Conservation (phyloP, 176 grass and related monocot genomes). For the Tuctoria greenei region DNA sequence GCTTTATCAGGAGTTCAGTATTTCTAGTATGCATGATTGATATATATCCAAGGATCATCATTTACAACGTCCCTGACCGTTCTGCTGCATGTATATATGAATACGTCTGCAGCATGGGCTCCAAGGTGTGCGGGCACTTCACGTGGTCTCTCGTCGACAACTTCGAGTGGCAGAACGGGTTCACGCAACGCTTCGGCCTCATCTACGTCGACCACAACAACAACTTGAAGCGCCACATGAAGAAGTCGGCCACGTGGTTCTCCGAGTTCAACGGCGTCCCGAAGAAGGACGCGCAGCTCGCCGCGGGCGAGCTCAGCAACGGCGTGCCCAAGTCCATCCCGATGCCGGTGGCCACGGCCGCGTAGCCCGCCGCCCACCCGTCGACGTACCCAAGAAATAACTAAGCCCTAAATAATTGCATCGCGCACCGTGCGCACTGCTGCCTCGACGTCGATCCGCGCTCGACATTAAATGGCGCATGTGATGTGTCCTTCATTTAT, state of each 20-base stretch:
- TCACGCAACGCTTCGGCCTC: slow-evolving; percentile 24
- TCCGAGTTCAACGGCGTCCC: slow-evolving; percentile 4
- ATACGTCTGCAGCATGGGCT: slow-evolving; percentile 4
- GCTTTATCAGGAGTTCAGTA: too few species aligned
- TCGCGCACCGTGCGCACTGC: background rate
- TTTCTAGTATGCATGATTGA: too few species aligned
- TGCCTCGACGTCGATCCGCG: too few species aligned
- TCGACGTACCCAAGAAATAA: background rate
- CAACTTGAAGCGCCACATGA: slow-evolving; percentile 17
- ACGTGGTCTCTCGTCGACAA: slow-evolving; percentile 41
- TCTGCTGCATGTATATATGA: background rate
- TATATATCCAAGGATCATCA: background rate
- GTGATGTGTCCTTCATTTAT: too few species aligned
- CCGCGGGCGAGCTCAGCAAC: background rate
- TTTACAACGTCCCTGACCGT: background rate
- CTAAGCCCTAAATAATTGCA: background rate
- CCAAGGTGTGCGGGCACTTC: slow-evolving; percentile 37
- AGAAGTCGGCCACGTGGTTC: slow-evolving; percentile 42
- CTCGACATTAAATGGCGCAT: too few species aligned
- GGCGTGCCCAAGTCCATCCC: background rate
- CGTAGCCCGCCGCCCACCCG: background rate
- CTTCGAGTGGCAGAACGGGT: slow-evolving; percentile 46
- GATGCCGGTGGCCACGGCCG: background rate
- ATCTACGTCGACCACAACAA: slow-evolving; percentile 38
- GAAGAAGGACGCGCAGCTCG: background rate